Conservation (phyloP, 495 filamentous ascomycete species). For the Hypoxylon fragiforme region DNA sequence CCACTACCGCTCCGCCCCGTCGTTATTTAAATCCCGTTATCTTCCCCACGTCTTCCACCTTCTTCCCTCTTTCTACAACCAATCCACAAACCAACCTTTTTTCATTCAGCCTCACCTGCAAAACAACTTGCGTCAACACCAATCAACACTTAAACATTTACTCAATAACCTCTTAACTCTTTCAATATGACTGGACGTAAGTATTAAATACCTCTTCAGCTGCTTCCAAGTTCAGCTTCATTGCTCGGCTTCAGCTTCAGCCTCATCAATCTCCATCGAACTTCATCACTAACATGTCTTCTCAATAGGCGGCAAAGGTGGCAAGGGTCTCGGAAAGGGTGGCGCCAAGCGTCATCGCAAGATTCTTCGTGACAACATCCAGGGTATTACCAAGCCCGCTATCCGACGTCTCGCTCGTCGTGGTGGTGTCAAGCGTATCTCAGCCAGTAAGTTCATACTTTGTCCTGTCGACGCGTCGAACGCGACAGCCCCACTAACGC, state of each 20-base stretch:
- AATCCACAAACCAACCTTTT: slow-evolving; percentile 38
- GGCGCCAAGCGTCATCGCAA: slow-evolving; percentile 95
- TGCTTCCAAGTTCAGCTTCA: slow-evolving; percentile 25
- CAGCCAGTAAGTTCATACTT: slow-evolving; percentile 68
- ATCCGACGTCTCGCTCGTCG: slow-evolving; percentile 99
- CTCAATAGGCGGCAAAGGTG: slow-evolving; percentile 82
- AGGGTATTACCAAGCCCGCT: slow-evolving; percentile 99
- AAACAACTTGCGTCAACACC: slow-evolving; percentile 39
- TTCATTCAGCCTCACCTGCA: slow-evolving; percentile 48
- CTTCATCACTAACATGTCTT: slow-evolving; percentile 33
- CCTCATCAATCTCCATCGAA: slow-evolving; percentile 13
- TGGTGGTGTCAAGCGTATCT: slow-evolving; percentile 99
- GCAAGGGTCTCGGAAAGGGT: slow-evolving; percentile 90
- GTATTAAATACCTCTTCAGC: slow-evolving; percentile 48
- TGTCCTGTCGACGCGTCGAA: background rate
- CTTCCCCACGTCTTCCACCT: slow-evolving; percentile 49
- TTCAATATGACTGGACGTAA: slow-evolving; percentile 94
- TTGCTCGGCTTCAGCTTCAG: slow-evolving; percentile 26
- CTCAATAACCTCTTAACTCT: slow-evolving; percentile 39
- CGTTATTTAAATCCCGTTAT: slow-evolving; percentile 46
- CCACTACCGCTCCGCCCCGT: slow-evolving; percentile 29
- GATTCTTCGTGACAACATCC: slow-evolving; percentile 99
- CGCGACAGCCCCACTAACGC: slow-evolving; percentile 39
- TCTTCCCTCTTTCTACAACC: slow-evolving; percentile 31
- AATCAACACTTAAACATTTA: slow-evolving; percentile 32